These are phyloP conservation scores for Kazachstania sp. DNA, from an alignment of 1,139 yeast genomes.

Conservation along the genomic window DNA sequence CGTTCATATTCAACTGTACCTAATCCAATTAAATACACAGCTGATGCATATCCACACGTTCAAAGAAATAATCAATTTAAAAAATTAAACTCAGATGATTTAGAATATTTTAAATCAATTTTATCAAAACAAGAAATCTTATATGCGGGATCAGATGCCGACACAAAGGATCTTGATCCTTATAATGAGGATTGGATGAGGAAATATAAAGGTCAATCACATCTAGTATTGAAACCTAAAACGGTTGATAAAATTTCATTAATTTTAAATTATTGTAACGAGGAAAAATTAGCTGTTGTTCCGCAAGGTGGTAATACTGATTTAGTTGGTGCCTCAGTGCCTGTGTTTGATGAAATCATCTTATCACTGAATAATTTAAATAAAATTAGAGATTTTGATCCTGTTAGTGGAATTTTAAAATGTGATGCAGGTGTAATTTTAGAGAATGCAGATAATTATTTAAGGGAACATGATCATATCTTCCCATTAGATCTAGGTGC, in stretches of 20 bases:
- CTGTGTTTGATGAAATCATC: conserved; percentile 86
- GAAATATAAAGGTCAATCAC: conserved; percentile 82
- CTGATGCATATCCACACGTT: conserved; percentile 53
- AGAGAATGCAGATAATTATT: conserved; percentile 73
- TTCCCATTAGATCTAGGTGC: conserved; percentile 96
- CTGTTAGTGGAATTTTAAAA: conserved; percentile 75
- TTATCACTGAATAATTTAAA: conserved; percentile 64
- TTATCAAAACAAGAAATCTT: conserved; percentile 42
- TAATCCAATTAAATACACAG: conserved; percentile 35
- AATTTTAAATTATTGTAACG: conserved; percentile 77
- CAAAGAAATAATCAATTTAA: conserved; percentile 39
- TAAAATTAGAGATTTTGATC: conserved; percentile 72
- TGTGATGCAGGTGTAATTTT: conserved; percentile 87
- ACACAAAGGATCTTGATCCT: conserved; percentile 52
- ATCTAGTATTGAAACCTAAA: conserved; percentile 76
- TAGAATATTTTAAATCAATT: conserved; percentile 53
- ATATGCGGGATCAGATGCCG: conserved; percentile 37
- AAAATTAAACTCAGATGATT: conserved; percentile 46
- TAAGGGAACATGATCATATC: conserved; percentile 75
- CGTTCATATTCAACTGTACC: not conserved
- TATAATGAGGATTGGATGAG: conserved; percentile 96
- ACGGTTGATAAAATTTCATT: conserved; percentile 69
- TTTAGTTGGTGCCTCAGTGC: conserved; percentile 89
- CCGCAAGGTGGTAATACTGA: conserved; percentile 99
- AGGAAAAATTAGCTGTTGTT: conserved; percentile 69